Evolutionary conservation across 495 filamentous ascomycete species (phyloP).

Genomic region (Podospora anserina): DNA sequence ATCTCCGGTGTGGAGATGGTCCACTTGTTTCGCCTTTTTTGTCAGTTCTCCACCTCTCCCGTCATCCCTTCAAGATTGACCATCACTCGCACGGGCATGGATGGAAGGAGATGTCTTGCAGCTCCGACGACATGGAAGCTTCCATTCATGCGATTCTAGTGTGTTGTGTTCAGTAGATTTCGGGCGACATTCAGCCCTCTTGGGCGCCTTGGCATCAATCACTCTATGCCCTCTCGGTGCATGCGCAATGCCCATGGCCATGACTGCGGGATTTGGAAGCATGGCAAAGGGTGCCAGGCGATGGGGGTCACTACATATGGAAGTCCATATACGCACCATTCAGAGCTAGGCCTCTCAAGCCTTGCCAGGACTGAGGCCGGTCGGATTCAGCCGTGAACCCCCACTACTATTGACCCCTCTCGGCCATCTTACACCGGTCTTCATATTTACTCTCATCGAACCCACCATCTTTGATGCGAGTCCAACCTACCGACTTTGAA

Average conservation of each 20-base stretch:
- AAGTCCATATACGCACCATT: background rate
- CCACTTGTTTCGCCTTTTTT: background rate
- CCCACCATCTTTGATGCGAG: slow-evolving; percentile 25
- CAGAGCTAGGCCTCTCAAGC: background rate
- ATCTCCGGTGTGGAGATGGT: slow-evolving; percentile 6
- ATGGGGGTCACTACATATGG: background rate
- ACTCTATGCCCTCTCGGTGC: background rate
- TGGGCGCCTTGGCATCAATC: background rate
- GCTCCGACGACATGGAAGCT: background rate
- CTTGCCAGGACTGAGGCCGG: background rate
- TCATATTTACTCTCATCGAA: slow-evolving; percentile 25
- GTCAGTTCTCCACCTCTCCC: background rate
- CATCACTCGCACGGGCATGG: background rate
- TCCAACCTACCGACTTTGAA: too few species aligned
- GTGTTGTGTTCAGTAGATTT: background rate
- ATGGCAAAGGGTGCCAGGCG: background rate
- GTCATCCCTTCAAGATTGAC: background rate
- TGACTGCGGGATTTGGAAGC: slow-evolving; percentile 9
- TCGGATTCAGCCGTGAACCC: slow-evolving; percentile 14
- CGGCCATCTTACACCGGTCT: slow-evolving; percentile 30
- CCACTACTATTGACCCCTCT: slow-evolving; percentile 8
- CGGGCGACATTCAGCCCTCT: background rate
- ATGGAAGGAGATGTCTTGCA: background rate
- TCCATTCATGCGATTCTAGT: background rate
- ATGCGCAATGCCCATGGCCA: slow-evolving; percentile 8